A percentile compares a stretch with the other conserved stretches of the same genome.
Evolutionary conservation across 2,329 filamentous ascomycete genomes (phyloP).

Genomic region (Podosphaera leucotricha): DNA sequence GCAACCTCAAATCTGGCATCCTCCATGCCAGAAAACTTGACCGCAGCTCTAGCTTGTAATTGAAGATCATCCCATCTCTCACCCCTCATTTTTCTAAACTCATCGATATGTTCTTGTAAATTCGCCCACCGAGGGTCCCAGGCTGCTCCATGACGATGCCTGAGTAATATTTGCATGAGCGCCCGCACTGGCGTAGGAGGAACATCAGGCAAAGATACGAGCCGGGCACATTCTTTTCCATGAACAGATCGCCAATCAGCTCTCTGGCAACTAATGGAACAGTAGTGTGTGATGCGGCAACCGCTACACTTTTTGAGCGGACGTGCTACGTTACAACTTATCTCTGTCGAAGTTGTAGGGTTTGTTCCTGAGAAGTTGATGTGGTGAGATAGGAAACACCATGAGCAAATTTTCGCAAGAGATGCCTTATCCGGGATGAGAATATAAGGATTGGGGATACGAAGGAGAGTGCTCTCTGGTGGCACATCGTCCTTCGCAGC

Average conservation of each 20-base stretch:
- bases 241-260: slow-evolving; percentile 29
- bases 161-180: slow-evolving; percentile 26
- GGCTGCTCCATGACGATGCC: slow-evolving; percentile 12
- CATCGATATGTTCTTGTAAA: slow-evolving; percentile 24
- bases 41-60: slow-evolving; percentile 26
- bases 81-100: slow-evolving; percentile 16
- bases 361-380: not conserved
- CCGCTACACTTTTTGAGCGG: slow-evolving; percentile 21
- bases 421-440: slow-evolving; percentile 12
- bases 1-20: slow-evolving; percentile 19
- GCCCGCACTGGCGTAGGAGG: slow-evolving; percentile 31
- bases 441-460: slow-evolving; percentile 9
- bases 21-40: slow-evolving; percentile 21
- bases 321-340: not conserved
- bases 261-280: slow-evolving; percentile 27
- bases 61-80: slow-evolving; percentile 21
- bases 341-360: not conserved
- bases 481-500: slow-evolving; percentile 4
- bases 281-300: slow-evolving; percentile 31
- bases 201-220: slow-evolving; percentile 19
- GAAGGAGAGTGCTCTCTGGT: slow-evolving; percentile 8
- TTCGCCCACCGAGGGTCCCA: slow-evolving; percentile 14
- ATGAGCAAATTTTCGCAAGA: slow-evolving; percentile 11
- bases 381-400: slow-evolving; percentile 6
- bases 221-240: slow-evolving; percentile 27